Conservation (phyloP, 2,329 filamentous ascomycete genomes). For the Coniochaeta sp. region DNA sequence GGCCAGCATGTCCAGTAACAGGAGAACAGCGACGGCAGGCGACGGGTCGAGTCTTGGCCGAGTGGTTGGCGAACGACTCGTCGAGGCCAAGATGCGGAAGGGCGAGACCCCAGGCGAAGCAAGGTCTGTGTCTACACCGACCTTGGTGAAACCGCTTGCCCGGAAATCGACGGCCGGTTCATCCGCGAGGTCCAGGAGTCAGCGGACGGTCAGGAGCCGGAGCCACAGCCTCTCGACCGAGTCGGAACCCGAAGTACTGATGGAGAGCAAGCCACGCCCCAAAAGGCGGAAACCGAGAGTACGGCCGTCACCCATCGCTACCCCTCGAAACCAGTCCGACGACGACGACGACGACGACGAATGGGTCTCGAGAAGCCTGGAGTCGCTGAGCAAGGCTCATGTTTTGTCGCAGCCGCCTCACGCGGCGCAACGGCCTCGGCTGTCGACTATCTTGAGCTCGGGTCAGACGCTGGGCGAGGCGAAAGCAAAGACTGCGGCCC, state of each 20-base stretch:
- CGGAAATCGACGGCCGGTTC: conserved; percentile 14
- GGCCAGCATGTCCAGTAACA: conserved; percentile 41
- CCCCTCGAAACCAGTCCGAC: conserved; percentile 19
- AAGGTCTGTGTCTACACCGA: conserved; percentile 9
- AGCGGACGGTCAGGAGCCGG: conserved; percentile 15
- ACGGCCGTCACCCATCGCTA: conserved; percentile 6
- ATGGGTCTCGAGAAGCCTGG: conserved; percentile 12
- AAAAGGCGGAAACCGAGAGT: not conserved
- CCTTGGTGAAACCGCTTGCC: conserved; percentile 13
- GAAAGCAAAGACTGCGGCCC: conserved; percentile 6
- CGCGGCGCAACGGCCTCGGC: conserved; percentile 33
- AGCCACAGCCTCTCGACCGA: conserved; percentile 17
- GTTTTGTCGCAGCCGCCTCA: conserved; percentile 15
- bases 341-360: conserved; percentile 23
- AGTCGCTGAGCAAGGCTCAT: conserved; percentile 16
- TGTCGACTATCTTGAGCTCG: conserved; percentile 39
- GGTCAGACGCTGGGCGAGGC: conserved; percentile 12
- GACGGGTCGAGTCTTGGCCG: conserved; percentile 34
- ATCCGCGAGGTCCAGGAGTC: conserved; percentile 15
- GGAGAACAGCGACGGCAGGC: conserved; percentile 26
- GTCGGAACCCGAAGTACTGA: conserved; percentile 11
- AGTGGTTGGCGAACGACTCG: conserved; percentile 34
- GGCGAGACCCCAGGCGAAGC: conserved; percentile 26
- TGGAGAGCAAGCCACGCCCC: not conserved
- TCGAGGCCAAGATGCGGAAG: conserved; percentile 37